Conservation (phyloP, 805 yeast species). For the Metschnikowia similis region DNA sequence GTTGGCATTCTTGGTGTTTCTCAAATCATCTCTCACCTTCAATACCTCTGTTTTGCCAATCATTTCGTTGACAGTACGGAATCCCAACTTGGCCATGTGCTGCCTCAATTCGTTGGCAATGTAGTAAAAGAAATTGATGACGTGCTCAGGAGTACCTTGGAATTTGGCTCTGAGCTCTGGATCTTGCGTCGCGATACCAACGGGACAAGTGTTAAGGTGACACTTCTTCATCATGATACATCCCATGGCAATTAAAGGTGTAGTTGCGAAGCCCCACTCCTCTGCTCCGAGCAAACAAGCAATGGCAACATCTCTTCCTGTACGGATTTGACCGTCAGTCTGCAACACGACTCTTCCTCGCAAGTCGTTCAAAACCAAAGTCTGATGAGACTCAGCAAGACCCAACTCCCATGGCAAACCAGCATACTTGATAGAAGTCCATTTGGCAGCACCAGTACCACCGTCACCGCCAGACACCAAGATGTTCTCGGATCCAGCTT, state of each 20-base stretch:
- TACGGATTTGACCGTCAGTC: constrained; percentile 97
- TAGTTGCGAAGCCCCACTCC: constrained; percentile 97
- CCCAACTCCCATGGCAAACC: constrained; percentile 99
- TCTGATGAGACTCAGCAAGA: constrained; percentile 96
- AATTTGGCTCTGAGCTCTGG: constrained; percentile 89
- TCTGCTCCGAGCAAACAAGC: constrained; percentile 97
- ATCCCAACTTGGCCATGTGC: constrained; percentile 93
- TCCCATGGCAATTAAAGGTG: constrained; percentile 96
- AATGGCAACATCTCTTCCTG: constrained; percentile 95
- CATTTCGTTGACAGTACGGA: constrained; percentile 95
- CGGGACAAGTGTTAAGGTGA: constrained; percentile 93
- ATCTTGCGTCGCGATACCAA: constrained; percentile 98
- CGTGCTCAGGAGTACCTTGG: constrained; percentile 97
- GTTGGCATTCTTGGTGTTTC: constrained; percentile 86
- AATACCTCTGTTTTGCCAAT: constrained; percentile 94
- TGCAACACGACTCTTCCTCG: constrained; percentile 94
- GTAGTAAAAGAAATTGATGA: constrained; percentile 94
- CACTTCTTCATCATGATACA: constrained; percentile 94
- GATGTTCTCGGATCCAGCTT: constrained; percentile 96
- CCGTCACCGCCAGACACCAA: constrained; percentile 97
- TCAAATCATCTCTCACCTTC: constrained; percentile 75
- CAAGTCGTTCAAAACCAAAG: constrained; percentile 89
- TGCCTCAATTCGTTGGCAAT: constrained; percentile 86
- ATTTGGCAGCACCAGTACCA: constrained; percentile 99
- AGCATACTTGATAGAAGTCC: constrained; percentile 95